Conservation (phyloP, 1,284 basidiomycete species). For the Rhodotorula sp. region DNA sequence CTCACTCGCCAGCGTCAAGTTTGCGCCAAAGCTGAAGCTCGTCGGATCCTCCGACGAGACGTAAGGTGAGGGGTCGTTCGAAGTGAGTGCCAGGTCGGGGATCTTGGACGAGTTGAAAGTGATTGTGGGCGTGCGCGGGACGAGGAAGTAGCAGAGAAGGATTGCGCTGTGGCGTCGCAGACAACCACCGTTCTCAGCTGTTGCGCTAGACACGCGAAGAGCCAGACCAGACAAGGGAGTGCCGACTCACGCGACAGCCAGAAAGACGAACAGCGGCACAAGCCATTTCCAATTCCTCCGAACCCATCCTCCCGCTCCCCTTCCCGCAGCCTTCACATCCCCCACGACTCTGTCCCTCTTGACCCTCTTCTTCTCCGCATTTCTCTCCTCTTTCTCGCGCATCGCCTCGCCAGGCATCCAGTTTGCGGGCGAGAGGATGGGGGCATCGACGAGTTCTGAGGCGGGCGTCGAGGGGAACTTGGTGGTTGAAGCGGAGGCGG, state of each 20-base stretch:
- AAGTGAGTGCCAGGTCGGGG: constrained; percentile 13
- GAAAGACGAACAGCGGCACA: constrained; percentile 8
- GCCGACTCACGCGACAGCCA: constrained; percentile 21
- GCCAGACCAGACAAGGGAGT: neutral
- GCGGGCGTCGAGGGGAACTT: neutral
- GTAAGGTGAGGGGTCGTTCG: constrained; percentile 18
- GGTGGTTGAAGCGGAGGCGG: neutral
- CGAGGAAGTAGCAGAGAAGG: constrained; percentile 26
- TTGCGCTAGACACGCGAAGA: neutral
- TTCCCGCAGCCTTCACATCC: neutral
- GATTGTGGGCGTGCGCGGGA: constrained; percentile 26
- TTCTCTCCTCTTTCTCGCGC: constrained; percentile 16
- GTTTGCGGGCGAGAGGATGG: constrained; percentile 10
- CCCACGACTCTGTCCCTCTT: constrained; percentile 1
- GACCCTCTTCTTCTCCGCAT: constrained; percentile 8
- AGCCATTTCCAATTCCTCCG: constrained; percentile 18
- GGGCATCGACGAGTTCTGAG: constrained; percentile 3
- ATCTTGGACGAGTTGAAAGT: constrained; percentile 23
- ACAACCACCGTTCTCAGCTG: neutral
- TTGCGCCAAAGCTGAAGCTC: constrained; percentile 15
- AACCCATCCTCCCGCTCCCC: neutral
- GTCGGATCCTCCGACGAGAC: constrained; percentile 22
- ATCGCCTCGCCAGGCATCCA: constrained; percentile 22
- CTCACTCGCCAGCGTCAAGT: constrained; percentile 18
- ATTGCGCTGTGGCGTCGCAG: constrained; percentile 5